Evolutionary conservation across 1,139 yeast genomes (phyloP).

Genomic region (Kurtzmaniella quercitrusa): DNA sequence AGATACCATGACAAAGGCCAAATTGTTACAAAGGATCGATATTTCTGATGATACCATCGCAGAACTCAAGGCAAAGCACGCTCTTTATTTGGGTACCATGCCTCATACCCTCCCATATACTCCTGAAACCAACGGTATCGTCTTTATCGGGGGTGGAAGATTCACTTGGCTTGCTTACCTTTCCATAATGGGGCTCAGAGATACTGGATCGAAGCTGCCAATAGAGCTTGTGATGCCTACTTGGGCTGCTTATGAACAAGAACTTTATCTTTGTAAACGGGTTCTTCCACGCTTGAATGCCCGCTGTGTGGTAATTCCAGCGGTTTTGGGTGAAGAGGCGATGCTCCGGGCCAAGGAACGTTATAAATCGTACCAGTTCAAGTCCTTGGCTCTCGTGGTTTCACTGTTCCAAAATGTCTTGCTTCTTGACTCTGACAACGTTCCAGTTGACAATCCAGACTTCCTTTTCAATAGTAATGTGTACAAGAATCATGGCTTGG

Average conservation of each 20-base stretch:
- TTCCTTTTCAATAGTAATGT: conserved; percentile 18
- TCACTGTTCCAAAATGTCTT: conserved; percentile 24
- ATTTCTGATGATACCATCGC: conserved; percentile 21
- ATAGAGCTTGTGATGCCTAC: conserved; percentile 9
- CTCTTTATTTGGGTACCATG: conserved; percentile 17
- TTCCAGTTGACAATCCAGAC: conserved; percentile 20
- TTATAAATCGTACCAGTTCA: conserved; percentile 20
- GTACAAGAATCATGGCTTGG: conserved; percentile 18
- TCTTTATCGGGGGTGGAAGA: conserved; percentile 10
- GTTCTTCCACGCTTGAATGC: conserved; percentile 15
- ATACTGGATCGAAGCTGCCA: conserved; percentile 9
- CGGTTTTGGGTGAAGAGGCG: conserved; percentile 15
- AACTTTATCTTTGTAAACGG: conserved; percentile 13
- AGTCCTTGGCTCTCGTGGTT: conserved; percentile 23
- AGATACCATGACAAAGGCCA: conserved; percentile 18
- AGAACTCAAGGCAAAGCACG: conserved; percentile 25
- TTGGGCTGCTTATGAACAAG: conserved; percentile 12
- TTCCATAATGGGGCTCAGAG: conserved; percentile 7
- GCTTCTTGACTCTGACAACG: conserved; percentile 24
- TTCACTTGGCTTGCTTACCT: conserved; percentile 10
- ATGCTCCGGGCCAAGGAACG: conserved; percentile 14
- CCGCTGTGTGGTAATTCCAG: conserved; percentile 17
- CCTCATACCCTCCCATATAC: conserved; percentile 21
- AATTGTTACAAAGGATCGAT: conserved; percentile 26
- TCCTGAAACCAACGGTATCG: conserved; percentile 7